Percentiles rank a stretch among this genome's conserved stretches.
Evolutionary conservation across 2,329 filamentous ascomycete genomes (phyloP).

Genomic region (Pseudogymnoascus sp.): DNA sequence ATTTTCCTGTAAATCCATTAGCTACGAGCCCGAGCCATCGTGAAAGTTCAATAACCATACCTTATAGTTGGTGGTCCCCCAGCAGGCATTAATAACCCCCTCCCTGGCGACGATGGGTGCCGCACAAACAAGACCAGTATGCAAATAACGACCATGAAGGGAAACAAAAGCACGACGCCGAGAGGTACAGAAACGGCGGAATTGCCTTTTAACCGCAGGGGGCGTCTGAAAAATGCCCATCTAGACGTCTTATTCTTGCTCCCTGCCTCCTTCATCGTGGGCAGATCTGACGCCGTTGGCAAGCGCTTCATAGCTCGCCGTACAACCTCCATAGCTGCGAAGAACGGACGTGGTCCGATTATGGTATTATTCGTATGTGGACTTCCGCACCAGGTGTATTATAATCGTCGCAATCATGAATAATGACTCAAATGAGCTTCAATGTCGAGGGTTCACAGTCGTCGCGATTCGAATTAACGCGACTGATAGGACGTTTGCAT

Average conservation of each 20-base stretch:
- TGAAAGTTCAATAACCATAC: constrained; percentile 39
- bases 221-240: constrained; percentile 75
- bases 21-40: neutral
- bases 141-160: constrained; percentile 80
- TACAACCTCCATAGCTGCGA: constrained; percentile 40
- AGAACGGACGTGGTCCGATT: constrained; percentile 3
- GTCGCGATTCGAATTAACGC: too few species aligned
- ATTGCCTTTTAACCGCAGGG: constrained; percentile 82
- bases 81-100: constrained; percentile 71
- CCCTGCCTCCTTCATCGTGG: constrained; percentile 37
- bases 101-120: constrained; percentile 74
- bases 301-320: constrained; percentile 45
- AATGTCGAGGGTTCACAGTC: neutral
- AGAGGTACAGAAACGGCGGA: constrained; percentile 88
- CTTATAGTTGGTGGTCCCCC: constrained; percentile 83
- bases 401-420: neutral
- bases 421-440: neutral
- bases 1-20: constrained; percentile 61
- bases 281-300: constrained; percentile 37
- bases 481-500: neutral
- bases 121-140: constrained; percentile 84
- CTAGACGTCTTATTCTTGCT: constrained; percentile 35
- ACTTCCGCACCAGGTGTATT: neutral
- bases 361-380: neutral
- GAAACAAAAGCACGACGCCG: constrained; percentile 87